Base-by-base conservation (phyloP, 2,329 filamentous ascomycete genomes). In the Ophiostoma triangulosporum region DNA sequence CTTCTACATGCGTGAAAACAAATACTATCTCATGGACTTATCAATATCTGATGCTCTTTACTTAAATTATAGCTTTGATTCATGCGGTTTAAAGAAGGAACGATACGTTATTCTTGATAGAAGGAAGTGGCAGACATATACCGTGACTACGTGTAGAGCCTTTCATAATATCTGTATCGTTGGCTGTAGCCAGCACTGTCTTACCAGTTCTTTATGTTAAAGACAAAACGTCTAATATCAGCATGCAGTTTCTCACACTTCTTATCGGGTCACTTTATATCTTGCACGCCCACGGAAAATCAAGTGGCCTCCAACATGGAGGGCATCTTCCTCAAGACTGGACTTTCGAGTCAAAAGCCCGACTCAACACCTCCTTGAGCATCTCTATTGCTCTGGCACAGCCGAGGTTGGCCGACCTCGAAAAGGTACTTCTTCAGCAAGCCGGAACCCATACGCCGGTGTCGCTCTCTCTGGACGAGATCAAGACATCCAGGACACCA, bases 401-500 rank as follows among this genome's bases (percentile, higher is more conserved):
- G 27, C 57, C 57, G 2, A 26, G 24, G 7, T 48, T 58, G 32
- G 27, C 12, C 4, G 29, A 52, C 3, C 50, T 58, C 2, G 52
- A 53, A 22, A 6, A 33, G 5, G 31, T 20, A 11, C 27, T 57
- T 51, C 45, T 56, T 5, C 26, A 40, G 4, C 27, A 32, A 36
- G 22, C 27, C 8, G 27, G 6, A n/a, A 9, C 11, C 2, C 38
- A 50, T 11, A 14, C 9, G 2, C 27, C 33, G 17, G 26, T 17
- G 3, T 17, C 29, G 15, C 65, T 53, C 62, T 75, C 8, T 66
- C 65, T 1, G 57, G 62, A 65, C 4, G 65, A 75, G 31, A 63
- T 70, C 3, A 59, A 61, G 0, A 55, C 60, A 5, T 67, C 72
- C 50, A 66, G 70, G 38, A 57, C 61, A 8, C 68, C 72, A 0